A percentile compares a stretch with the other conserved stretches of the same genome.
phyloP scores from a whole-genome alignment of 148 eudicot species.

The Camellia japonica region DNA sequence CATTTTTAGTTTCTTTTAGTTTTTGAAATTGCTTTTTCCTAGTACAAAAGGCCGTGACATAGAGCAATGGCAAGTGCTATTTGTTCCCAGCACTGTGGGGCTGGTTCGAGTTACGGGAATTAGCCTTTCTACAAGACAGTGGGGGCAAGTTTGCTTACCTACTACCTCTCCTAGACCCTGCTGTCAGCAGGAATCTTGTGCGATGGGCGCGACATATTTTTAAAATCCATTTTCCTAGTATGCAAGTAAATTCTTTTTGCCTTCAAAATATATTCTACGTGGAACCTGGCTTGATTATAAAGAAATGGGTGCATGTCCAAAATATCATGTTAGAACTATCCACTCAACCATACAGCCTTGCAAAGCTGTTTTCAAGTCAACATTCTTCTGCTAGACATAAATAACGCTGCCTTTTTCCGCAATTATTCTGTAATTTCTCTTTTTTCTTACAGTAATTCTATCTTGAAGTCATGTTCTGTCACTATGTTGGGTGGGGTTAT shows the following conservation, averaged over 20 bases:
- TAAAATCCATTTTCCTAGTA: too few relatives aligned
- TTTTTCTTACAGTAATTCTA: background rate
- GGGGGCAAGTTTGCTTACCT: too few relatives aligned
- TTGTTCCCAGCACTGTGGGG: too few relatives aligned
- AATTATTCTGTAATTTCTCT: background rate
- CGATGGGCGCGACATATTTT: too few relatives aligned
- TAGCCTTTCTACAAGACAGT: too few relatives aligned
- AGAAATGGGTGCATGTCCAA: background rate
- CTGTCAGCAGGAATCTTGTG: too few relatives aligned
- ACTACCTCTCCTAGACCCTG: too few relatives aligned
- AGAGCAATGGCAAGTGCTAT: too few relatives aligned
- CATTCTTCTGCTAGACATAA: constrained; percentile 1
- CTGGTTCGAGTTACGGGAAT: too few relatives aligned
- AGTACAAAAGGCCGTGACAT: too few relatives aligned
- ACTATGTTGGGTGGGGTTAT: background rate
- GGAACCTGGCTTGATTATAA: background rate
- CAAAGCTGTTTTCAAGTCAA: background rate
- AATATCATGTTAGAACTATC: background rate
- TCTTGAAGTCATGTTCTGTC: background rate
- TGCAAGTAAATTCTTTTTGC: too few relatives aligned
- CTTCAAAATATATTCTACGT: background rate
- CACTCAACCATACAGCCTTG: background rate
- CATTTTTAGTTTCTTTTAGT: background rate
- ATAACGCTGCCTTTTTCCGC: background rate
- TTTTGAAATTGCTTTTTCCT: too few relatives aligned